Evolutionary conservation across 1,139 yeast genomes (phyloP).

Genomic region (Scheffersomyces illinoinensis): DNA sequence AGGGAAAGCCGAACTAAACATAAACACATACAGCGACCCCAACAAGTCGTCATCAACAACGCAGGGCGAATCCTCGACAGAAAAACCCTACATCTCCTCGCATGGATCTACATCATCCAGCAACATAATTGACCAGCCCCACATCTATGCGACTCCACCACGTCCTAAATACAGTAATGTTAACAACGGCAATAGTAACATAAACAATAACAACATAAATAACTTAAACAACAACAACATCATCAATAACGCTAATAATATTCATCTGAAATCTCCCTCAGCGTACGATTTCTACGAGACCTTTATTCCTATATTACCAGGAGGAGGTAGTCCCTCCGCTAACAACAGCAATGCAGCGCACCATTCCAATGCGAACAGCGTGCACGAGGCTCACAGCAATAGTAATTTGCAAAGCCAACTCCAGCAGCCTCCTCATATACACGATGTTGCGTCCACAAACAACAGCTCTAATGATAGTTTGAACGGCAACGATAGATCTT

Average conservation of each 20-base stretch:
- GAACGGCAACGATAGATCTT: conserved; percentile 10
- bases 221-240: conserved; percentile 3
- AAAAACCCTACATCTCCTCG: conserved; percentile 9
- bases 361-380: background rate
- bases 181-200: conserved; percentile 4
- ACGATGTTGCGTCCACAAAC: conserved; percentile 4
- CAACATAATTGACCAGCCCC: conserved; percentile 10
- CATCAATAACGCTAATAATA: background rate
- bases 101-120: conserved; percentile 12
- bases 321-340: background rate
- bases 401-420: background rate
- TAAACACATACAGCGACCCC: conserved; percentile 7
- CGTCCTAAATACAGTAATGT: conserved; percentile 4
- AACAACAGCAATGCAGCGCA: background rate
- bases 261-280: conserved; percentile 23
- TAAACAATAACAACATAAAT: background rate
- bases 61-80: conserved; percentile 6
- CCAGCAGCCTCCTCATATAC: background rate
- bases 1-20: conserved; percentile 2
- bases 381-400: background rate
- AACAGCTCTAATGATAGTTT: conserved; percentile 1
- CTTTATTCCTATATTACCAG: conserved; percentile 41
- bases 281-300: conserved; percentile 47
- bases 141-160: conserved; percentile 1
- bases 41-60: conserved; percentile 11